Conservation (phyloP, 176 grass and related monocot genomes). For the Rhynchospora tenuis region DNA sequence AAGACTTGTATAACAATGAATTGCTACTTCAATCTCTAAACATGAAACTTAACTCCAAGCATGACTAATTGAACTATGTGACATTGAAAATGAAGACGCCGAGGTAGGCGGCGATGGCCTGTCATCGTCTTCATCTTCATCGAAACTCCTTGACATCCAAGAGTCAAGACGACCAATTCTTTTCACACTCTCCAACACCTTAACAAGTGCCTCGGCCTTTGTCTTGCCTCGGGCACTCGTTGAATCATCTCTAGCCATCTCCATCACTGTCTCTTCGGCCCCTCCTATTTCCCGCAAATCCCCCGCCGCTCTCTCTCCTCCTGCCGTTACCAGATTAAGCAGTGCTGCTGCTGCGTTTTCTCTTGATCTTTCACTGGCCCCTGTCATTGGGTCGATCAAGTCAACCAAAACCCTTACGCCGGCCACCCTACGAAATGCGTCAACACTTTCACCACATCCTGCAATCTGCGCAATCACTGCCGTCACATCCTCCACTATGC, state of each 20-base stretch:
- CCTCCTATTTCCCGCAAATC: conserved; percentile 50
- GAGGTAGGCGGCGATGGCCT: neutral
- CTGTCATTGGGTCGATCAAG: conserved; percentile 38
- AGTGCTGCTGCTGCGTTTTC: conserved; percentile 76
- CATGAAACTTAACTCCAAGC: neutral
- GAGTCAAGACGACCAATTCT: neutral
- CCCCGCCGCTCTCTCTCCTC: conserved; percentile 40
- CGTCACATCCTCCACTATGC: conserved; percentile 78
- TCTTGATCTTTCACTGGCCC: conserved; percentile 29
- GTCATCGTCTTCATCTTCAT: neutral
- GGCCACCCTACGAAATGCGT: conserved; percentile 50
- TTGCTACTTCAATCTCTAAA: neutral
- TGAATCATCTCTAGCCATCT: conserved; percentile 35
- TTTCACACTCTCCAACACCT: conserved; percentile 35
- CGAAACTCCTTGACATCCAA: neutral
- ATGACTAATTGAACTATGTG: neutral
- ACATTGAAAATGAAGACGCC: neutral
- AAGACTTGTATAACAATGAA: neutral
- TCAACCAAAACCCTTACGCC: conserved; percentile 68
- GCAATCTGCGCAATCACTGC: conserved; percentile 87
- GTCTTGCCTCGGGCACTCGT: conserved; percentile 59
- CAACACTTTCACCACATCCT: conserved; percentile 72
- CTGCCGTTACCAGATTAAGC: conserved; percentile 75
- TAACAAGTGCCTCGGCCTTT: conserved; percentile 63
- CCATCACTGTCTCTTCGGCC: conserved; percentile 37